A percentile compares a stretch with the other conserved stretches of the same genome.
These are phyloP conservation scores for Stromatinia cepivora DNA, from an alignment of 2,329 filamentous ascomycete species.

Conservation along the genomic window DNA sequence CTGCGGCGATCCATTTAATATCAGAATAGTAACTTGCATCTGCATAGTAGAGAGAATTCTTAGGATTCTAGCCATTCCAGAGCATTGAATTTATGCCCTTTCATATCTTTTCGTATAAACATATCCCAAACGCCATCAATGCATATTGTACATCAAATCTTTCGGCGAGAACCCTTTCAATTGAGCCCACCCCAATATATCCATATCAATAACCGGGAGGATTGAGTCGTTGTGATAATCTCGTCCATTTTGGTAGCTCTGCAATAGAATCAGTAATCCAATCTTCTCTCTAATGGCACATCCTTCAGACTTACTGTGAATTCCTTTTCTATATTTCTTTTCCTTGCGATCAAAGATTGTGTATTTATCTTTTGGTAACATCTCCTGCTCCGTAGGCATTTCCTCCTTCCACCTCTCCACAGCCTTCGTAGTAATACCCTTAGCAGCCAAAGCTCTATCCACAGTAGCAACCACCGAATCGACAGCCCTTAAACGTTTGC, in stretches of 20 bases:
- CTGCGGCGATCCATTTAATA: constrained; percentile 17
- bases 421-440: constrained; percentile 70
- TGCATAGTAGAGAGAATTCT: constrained; percentile 13
- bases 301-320: constrained; percentile 72
- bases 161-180: constrained; percentile 32
- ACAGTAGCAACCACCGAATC: constrained; percentile 85
- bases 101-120: constrained; percentile 30
- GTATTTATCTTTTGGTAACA: constrained; percentile 96
- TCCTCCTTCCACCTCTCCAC: constrained; percentile 90
- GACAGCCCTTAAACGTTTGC: constrained; percentile 78
- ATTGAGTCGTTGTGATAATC: constrained; percentile 90
- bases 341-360: constrained; percentile 96
- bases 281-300: background rate
- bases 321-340: constrained; percentile 93
- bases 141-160: constrained; percentile 30
- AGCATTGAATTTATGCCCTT: constrained; percentile 14
- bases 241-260: constrained; percentile 92
- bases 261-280: constrained; percentile 26
- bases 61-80: constrained; percentile 29
- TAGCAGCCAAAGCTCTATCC: constrained; percentile 72
- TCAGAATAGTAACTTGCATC: constrained; percentile 17
- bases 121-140: constrained; percentile 36
- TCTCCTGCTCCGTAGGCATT: constrained; percentile 95
- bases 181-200: constrained; percentile 9
- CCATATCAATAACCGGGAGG: constrained; percentile 77